phyloP scores from a whole-genome alignment of 2,329 filamentous ascomycete genomes.

The Cytospora paraplurivora region DNA sequence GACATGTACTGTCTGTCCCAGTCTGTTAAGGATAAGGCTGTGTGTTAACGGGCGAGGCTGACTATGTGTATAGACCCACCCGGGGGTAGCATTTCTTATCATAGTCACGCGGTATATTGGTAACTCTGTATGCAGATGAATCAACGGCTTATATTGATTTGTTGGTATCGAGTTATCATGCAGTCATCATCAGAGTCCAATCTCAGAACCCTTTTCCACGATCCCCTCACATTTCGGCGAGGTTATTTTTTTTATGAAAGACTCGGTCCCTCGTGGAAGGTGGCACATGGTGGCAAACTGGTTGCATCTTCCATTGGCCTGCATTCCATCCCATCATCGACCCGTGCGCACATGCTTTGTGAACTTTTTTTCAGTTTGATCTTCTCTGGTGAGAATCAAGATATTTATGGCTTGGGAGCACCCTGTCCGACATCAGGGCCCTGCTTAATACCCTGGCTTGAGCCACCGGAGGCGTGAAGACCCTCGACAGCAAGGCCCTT shows the following conservation, averaged over 20 bases:
- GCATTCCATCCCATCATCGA: background rate
- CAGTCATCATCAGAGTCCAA: background rate
- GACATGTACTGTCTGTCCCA: background rate
- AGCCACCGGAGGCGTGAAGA: slow-evolving; percentile 46
- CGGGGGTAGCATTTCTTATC: background rate
- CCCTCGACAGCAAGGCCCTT: slow-evolving; percentile 44
- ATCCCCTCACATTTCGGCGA: background rate
- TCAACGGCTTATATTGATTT: background rate
- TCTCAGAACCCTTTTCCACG: background rate
- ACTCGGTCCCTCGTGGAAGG: background rate
- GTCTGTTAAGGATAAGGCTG: background rate
- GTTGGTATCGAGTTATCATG: background rate
- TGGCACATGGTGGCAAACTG: background rate
- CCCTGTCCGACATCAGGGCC: slow-evolving; percentile 48
- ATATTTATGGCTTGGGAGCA: slow-evolving; percentile 19
- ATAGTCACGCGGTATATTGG: background rate
- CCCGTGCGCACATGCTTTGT: background rate
- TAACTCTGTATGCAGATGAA: background rate
- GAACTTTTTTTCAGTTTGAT: background rate
- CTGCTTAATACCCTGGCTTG: slow-evolving; percentile 46
- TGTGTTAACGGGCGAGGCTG: background rate
- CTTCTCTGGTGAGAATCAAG: background rate
- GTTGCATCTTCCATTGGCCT: background rate
- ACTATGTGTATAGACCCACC: background rate
- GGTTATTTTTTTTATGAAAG: background rate